Evolutionary conservation across 2,329 filamentous ascomycete species (phyloP).

Genomic region (Monosporascus ibericus): DNA sequence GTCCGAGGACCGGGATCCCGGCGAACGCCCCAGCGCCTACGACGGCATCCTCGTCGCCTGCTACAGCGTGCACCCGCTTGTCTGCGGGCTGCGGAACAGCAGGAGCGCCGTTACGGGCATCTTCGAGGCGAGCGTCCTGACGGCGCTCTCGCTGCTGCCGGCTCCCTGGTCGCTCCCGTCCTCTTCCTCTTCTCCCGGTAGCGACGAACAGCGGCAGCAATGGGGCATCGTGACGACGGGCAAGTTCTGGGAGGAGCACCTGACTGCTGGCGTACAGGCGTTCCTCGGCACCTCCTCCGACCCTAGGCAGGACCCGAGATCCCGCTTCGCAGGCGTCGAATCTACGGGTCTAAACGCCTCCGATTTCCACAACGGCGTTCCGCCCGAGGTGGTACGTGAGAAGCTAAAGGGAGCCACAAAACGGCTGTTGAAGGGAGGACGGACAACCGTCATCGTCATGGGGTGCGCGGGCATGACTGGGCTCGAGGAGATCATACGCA

Average conservation of each 20-base stretch:
- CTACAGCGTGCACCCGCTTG: conserved; percentile 78
- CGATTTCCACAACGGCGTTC: conserved; percentile 67
- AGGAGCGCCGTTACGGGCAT: conserved; percentile 65
- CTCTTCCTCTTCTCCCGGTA: not conserved
- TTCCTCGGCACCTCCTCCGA: conserved; percentile 52
- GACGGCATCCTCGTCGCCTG: conserved; percentile 84
- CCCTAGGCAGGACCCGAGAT: conserved; percentile 21
- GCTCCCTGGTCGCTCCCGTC: conserved; percentile 18
- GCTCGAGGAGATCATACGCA: conserved; percentile 68
- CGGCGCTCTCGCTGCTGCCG: conserved; percentile 49
- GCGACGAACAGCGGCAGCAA: conserved; percentile 26
- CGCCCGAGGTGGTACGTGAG: conserved; percentile 54
- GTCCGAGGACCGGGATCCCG: conserved; percentile 23
- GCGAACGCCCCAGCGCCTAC: conserved; percentile 32
- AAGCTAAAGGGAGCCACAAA: conserved; percentile 67
- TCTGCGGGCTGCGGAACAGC: conserved; percentile 44
- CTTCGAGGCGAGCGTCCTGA: conserved; percentile 74
- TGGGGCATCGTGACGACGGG: conserved; percentile 92
- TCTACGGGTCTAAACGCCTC: conserved; percentile 76
- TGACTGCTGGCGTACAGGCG: conserved; percentile 56
- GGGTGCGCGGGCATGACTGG: conserved; percentile 91
- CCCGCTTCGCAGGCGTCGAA: conserved; percentile 70
- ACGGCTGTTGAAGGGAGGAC: conserved; percentile 50
- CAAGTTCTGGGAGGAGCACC: conserved; percentile 70
- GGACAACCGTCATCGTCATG: conserved; percentile 67